Evolutionary conservation across 495 filamentous ascomycete species (phyloP), one percentile per base, ranked within the genome.

Genomic region (Penicillium longicatenatum): DNA sequence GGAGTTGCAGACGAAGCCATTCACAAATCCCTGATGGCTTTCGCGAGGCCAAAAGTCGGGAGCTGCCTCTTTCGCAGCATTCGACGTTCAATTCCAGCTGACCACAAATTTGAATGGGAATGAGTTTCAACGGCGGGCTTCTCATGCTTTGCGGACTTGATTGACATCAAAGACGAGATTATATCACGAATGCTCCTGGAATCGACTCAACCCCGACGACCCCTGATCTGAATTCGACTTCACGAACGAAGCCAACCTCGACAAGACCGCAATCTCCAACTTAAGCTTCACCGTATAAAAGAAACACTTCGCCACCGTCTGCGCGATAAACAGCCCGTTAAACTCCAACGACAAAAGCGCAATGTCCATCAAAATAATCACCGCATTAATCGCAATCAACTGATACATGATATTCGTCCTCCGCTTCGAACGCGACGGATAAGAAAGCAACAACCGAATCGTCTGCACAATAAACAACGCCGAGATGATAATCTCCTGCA

Each of bases 261-360:
- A 55, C n/a, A 62, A 26, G 29, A 81, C 74, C 39, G 68, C 70
- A 47, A 78, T 73, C 52, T 81, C 80, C 20, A 77, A 57, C 62
- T 79, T 81, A 17, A 83, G 66, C 58, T 82, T 83, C 57, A 82
- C 65, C 45, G 75, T 76, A 62, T 81, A 82, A 12, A 78, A 64
- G 26, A 74, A 63, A 6, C 62, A 65, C 51, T 81, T 81, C 59
- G 73, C 66, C 12, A 66, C 66, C 4, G 70, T 74, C 50, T 82
- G 70, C 6, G 72, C 54, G n/a, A 70, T 60, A 54, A 71, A 80
- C 10, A 68, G 22, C 22, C 59, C 54, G 6, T 62, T 30, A 52
- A 66, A 75, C 54, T 82, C 72, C 41, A 71, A 21, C 1, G 51
- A 54, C 12, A 82, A 41, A 9, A 75, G 56, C 11, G 60, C 49